These are phyloP conservation scores for Tolypocladium guangdongense DNA, from an alignment of 2,329 filamentous ascomycete species.

Conservation along the genomic window DNA sequence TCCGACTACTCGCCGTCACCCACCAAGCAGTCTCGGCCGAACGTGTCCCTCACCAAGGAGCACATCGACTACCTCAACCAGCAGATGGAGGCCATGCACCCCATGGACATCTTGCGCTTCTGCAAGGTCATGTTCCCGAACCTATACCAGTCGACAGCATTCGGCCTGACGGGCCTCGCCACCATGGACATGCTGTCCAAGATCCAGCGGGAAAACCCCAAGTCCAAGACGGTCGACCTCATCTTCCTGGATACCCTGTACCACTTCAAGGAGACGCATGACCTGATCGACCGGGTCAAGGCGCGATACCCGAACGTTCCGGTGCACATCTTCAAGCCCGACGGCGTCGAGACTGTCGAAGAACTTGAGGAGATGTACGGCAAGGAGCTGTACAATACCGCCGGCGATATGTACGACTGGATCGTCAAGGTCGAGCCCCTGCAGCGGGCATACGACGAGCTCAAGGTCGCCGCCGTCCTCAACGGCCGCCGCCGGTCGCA, in stretches of 20 bases:
- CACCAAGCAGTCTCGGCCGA: slow-evolving; percentile 42
- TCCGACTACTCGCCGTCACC: slow-evolving; percentile 28
- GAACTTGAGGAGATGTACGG: slow-evolving; percentile 81
- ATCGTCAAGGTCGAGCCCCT: slow-evolving; percentile 95
- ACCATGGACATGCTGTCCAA: slow-evolving; percentile 80
- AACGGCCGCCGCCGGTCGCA: slow-evolving; percentile 88
- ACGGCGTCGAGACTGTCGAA: slow-evolving; percentile 56
- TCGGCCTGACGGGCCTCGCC: slow-evolving; percentile 69
- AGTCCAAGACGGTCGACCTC: slow-evolving; percentile 48
- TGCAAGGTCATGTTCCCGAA: slow-evolving; percentile 82
- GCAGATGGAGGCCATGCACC: slow-evolving; percentile 77
- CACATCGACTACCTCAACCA: slow-evolving; percentile 87
- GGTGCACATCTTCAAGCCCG: slow-evolving; percentile 84
- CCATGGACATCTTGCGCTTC: slow-evolving; percentile 87
- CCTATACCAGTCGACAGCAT: slow-evolving; percentile 78
- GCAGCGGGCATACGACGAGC: slow-evolving; percentile 77
- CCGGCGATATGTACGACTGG: slow-evolving; percentile 90
- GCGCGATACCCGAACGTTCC: slow-evolving; percentile 66
- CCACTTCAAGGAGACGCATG: slow-evolving; percentile 69
- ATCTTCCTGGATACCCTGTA: slow-evolving; percentile 80
- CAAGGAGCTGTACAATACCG: slow-evolving; percentile 69
- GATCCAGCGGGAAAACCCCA: slow-evolving; percentile 52
- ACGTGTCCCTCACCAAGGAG: slow-evolving; percentile 74
- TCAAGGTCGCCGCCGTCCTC: slow-evolving; percentile 80
- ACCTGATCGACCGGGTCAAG: slow-evolving; percentile 63